Conservation (phyloP, 2,329 filamentous ascomycete species). For the Calonectria hawksworthii region DNA sequence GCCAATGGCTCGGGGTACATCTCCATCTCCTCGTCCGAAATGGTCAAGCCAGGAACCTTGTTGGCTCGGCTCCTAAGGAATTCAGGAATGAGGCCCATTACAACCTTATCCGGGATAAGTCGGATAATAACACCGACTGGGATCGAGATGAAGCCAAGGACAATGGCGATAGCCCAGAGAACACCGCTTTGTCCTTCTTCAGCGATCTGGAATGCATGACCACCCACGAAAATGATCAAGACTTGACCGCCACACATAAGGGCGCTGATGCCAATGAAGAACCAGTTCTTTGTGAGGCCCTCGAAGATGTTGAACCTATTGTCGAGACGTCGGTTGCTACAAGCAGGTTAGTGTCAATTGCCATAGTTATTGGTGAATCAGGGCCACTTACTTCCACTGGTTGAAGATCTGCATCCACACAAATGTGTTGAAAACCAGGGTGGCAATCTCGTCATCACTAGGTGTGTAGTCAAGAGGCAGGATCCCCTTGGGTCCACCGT, state of each 20-base stretch:
- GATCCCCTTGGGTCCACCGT: conserved; percentile 67
- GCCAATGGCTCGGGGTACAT: conserved; percentile 79
- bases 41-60: conserved; percentile 67
- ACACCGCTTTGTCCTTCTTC: conserved; percentile 71
- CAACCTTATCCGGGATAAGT: conserved; percentile 81
- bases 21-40: conserved; percentile 77
- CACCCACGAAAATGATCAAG: conserved; percentile 91
- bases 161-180: conserved; percentile 90
- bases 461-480: conserved; percentile 64
- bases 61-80: conserved; percentile 64
- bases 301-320: conserved; percentile 98
- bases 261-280: conserved; percentile 88
- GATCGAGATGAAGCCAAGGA: conserved; percentile 87
- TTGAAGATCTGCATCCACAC: conserved; percentile 99
- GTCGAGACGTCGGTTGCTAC: conserved; percentile 88
- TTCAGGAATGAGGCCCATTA: conserved; percentile 67
- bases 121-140: conserved; percentile 87
- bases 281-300: conserved; percentile 85
- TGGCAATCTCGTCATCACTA: conserved; percentile 69
- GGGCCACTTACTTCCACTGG: conserved; percentile 83
- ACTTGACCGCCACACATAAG: conserved; percentile 92
- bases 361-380: background rate
- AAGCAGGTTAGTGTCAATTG: conserved; percentile 33
- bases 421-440: conserved; percentile 96
- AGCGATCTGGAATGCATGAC: conserved; percentile 82